phyloP scores from a whole-genome alignment of 805 yeast genomes.

The Yamadazyma sp. region DNA sequence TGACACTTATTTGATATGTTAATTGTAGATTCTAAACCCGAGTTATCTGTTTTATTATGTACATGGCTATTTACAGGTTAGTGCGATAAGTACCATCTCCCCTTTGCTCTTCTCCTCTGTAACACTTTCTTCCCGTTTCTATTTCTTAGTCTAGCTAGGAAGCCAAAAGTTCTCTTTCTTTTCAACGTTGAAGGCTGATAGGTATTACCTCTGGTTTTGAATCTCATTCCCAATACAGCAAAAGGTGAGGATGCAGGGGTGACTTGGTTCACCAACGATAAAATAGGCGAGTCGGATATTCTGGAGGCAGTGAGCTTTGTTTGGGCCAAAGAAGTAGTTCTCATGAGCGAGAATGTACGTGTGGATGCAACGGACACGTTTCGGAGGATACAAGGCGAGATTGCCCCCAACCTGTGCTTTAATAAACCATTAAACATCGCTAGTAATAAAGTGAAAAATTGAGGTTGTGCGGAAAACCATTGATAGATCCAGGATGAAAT shows the following conservation, averaged over 20 bases:
- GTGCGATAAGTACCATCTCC: slow-evolving; percentile 90
- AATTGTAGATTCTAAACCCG: no score
- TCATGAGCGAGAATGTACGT: slow-evolving; percentile 8
- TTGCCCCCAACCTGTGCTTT: no score
- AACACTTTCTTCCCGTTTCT: slow-evolving; percentile 77
- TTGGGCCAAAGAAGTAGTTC: not conserved
- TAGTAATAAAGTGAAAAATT: not conserved
- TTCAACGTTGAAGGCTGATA: slow-evolving; percentile 91
- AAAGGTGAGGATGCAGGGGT: slow-evolving; percentile 10
- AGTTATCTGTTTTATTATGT: slow-evolving; percentile 5
- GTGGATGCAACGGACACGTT: no score
- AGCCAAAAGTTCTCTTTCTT: slow-evolving; percentile 88
- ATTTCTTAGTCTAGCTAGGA: slow-evolving; percentile 76
- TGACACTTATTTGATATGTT: no score
- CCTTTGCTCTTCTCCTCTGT: slow-evolving; percentile 77
- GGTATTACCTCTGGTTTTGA: slow-evolving; percentile 91
- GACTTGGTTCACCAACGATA: slow-evolving; percentile 6
- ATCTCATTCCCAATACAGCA: slow-evolving; percentile 48
- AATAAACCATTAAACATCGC: slow-evolving; percentile 5
- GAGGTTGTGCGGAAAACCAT: slow-evolving; percentile 1
- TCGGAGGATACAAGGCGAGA: no score
- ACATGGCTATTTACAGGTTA: slow-evolving; percentile 29
- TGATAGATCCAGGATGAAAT: not conserved
- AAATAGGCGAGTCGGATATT: not conserved
- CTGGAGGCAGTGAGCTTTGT: not conserved